Conservation (phyloP, 441 rosid genomes). For the Omphalea diandra region DNA sequence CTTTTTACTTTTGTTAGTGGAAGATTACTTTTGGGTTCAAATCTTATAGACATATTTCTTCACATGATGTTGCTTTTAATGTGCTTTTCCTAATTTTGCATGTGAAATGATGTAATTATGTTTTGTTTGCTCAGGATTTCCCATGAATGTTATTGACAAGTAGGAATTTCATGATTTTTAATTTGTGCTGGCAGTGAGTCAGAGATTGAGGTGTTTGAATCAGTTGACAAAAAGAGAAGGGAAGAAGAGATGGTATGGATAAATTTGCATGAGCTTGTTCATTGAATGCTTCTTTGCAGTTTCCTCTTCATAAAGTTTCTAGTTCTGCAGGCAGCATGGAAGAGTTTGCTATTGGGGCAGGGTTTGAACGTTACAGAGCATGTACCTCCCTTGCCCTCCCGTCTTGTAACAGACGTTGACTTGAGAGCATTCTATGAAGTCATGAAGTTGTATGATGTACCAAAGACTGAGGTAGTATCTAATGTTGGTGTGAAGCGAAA, state of each 20-base stretch:
- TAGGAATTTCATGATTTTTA: constrained; percentile 13
- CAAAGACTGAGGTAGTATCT: constrained; percentile 47
- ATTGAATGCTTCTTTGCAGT: constrained; percentile 13
- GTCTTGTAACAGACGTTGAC: constrained; percentile 88
- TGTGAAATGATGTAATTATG: not conserved
- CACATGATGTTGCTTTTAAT: not conserved
- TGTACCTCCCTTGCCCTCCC: constrained; percentile 64
- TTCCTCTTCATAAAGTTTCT: constrained; percentile 15
- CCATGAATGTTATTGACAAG: constrained; percentile 2
- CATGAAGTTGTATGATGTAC: constrained; percentile 65
- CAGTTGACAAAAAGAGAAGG: constrained; percentile 68
- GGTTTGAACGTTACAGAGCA: constrained; percentile 45
- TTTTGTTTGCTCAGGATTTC: not conserved
- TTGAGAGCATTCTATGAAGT: constrained; percentile 60
- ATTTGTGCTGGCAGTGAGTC: constrained; percentile 54
- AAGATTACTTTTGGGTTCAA: not conserved
- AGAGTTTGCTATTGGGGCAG: constrained; percentile 47
- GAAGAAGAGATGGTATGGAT: constrained; percentile 73
- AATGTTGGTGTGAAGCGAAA: constrained; percentile 59
- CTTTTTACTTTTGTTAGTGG: not conserved
- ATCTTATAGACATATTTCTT: constrained; percentile 2
- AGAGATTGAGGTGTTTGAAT: constrained; percentile 89
- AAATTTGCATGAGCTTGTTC: constrained; percentile 14
- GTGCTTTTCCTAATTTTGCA: not conserved
- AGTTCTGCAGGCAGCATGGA: constrained; percentile 70